Conservation (phyloP, 345 rosid genomes). For the Murraya paniculata region DNA sequence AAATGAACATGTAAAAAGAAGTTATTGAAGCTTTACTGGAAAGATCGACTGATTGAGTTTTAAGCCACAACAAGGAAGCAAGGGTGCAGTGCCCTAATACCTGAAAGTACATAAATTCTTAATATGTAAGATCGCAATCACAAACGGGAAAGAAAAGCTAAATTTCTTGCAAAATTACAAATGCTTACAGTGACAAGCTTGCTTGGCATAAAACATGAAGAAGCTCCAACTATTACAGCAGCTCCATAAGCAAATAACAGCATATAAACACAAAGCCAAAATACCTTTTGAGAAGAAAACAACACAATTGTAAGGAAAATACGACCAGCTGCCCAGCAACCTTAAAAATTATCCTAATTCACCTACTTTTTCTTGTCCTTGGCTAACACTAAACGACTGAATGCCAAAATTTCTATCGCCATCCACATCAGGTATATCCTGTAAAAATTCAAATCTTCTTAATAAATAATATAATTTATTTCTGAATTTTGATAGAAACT, state of each 20-base stretch:
- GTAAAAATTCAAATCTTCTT: not conserved
- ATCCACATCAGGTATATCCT: constrained; percentile 43
- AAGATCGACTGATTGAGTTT: constrained; percentile 25
- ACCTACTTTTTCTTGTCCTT: constrained; percentile 31
- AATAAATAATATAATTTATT: too few species aligned
- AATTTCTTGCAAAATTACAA: not conserved
- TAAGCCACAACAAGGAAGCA: constrained; percentile 19
- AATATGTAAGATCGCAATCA: not conserved
- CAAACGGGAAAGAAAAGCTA: not conserved
- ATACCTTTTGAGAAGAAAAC: constrained; percentile 15
- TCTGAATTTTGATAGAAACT: too few species aligned
- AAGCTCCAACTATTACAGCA: constrained; percentile 25
- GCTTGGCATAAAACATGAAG: constrained; percentile 15
- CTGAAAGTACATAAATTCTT: not conserved
- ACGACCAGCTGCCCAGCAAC: not conserved
- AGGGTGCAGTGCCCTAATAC: constrained; percentile 27
- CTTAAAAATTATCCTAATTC: not conserved
- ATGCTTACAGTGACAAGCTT: constrained; percentile 26
- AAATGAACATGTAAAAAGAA: constrained; percentile 36
- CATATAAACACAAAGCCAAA: constrained; percentile 32
- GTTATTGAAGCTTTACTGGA: constrained; percentile 19
- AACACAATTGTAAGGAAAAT: not conserved
- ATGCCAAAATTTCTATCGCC: constrained; percentile 36
- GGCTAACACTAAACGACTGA: constrained; percentile 21
- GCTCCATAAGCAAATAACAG: constrained; percentile 31